Evolutionary conservation across 164 flowering plant genomes (phyloP).

Genomic region (Akebia trifoliata): DNA sequence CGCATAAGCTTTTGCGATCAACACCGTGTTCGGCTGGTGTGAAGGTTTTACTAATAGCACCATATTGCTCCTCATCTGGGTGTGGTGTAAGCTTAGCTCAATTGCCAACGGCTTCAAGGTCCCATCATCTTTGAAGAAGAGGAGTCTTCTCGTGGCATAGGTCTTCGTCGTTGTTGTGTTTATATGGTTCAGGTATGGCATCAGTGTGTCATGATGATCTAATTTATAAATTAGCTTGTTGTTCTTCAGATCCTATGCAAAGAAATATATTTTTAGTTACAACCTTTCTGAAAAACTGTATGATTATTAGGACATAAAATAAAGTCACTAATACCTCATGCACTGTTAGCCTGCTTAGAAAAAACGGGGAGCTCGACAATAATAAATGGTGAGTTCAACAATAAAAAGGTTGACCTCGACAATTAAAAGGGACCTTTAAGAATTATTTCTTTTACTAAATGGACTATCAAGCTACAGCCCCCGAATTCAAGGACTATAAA

Average conservation of each 20-base stretch:
- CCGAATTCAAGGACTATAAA: too few relatives aligned
- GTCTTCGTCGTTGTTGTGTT: constrained; percentile 60
- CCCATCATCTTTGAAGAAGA: constrained; percentile 63
- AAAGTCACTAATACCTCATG: too few relatives aligned
- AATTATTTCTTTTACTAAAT: too few relatives aligned
- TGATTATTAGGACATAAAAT: too few relatives aligned
- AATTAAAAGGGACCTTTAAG: too few relatives aligned
- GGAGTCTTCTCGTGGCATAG: constrained; percentile 67
- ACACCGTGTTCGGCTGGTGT: constrained; percentile 57
- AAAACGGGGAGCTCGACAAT: too few relatives aligned
- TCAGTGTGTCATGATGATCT: constrained; percentile 71
- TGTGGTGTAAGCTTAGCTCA: constrained; percentile 77
- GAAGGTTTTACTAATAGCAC: constrained; percentile 56
- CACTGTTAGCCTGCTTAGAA: too few relatives aligned
- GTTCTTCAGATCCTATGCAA: constrained; percentile 36
- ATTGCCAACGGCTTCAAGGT: constrained; percentile 79
- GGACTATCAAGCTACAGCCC: too few relatives aligned
- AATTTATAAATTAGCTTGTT: constrained; percentile 63
- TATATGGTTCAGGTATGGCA: constrained; percentile 65
- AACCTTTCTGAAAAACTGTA: too few relatives aligned
- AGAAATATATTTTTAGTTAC: background rate
- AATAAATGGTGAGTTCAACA: too few relatives aligned
- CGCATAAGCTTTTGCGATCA: too few relatives aligned
- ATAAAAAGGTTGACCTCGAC: too few relatives aligned
- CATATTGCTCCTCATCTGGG: constrained; percentile 55